Evolutionary conservation across 495 filamentous ascomycete genomes (phyloP).

Genomic region (Penicillium canescens): DNA sequence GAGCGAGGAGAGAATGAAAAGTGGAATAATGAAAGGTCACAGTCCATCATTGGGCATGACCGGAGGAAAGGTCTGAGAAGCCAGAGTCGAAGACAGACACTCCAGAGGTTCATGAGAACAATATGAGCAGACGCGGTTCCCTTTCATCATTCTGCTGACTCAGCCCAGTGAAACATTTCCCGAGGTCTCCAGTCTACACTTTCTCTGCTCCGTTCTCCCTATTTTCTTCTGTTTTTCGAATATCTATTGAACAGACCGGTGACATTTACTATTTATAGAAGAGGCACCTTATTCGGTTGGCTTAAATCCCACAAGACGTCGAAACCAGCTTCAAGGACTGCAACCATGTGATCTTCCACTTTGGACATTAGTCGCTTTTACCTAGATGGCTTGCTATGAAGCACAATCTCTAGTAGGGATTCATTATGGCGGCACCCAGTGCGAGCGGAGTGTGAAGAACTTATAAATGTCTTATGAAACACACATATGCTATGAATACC

Average conservation of each 20-base stretch:
- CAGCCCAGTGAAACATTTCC: background rate
- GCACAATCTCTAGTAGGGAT: no score
- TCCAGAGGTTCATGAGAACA: conserved; percentile 4
- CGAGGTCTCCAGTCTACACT: background rate
- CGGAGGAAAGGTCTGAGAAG: background rate
- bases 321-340: no score
- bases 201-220: background rate
- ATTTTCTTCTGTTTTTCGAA: background rate
- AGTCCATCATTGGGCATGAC: conserved; percentile 8
- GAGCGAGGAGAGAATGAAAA: background rate
- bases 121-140: conserved; percentile 3
- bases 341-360: no score
- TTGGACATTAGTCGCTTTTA: no score
- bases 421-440: no score
- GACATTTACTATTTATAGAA: no score
- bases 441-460: no score
- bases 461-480: background rate
- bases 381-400: no score
- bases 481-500: conserved; percentile 14
- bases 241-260: no score
- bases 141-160: conserved; percentile 10
- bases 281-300: no score
- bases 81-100: background rate
- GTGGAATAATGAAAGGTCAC: background rate
- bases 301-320: no score